A percentile compares a stretch with the other conserved stretches of the same genome.
These are phyloP conservation scores for Amanita subjunquillea DNA, from an alignment of 768 basidiomycete genomes.

Conservation along the genomic window DNA sequence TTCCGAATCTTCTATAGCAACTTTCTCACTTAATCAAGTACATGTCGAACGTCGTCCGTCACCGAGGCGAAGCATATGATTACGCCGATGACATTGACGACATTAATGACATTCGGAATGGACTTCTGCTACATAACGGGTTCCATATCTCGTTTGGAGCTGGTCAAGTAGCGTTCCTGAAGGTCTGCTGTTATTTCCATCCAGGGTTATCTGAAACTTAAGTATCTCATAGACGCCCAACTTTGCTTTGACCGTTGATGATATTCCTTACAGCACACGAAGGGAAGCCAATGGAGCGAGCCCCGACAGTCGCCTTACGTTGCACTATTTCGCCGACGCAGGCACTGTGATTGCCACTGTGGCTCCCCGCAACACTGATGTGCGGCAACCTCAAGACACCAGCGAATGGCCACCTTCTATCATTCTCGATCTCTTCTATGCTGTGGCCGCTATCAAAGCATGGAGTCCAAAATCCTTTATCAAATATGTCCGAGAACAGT, in stretches of 20 bases:
- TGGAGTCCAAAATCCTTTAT: too few relatives aligned
- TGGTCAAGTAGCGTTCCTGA: slow-evolving; percentile 8
- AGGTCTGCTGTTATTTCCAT: slow-evolving; percentile 6
- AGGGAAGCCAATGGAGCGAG: not conserved
- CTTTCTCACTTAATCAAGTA: too few relatives aligned
- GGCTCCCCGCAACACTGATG: slow-evolving; percentile 3
- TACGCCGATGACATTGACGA: not conserved
- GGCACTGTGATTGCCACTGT: not conserved
- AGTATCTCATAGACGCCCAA: slow-evolving; percentile 7
- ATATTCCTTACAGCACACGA: slow-evolving; percentile 1
- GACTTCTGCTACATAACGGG: slow-evolving; percentile 3
- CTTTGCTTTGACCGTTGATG: not conserved
- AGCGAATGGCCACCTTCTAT: slow-evolving; percentile 5
- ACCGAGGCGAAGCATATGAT: too few relatives aligned
- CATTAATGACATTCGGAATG: slow-evolving; percentile 9
- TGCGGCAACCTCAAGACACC: slow-evolving; percentile 5
- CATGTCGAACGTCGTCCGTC: too few relatives aligned
- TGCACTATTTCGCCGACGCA: not conserved
- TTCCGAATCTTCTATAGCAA: not conserved
- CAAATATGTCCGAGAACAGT: too few relatives aligned
- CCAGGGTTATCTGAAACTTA: not conserved
- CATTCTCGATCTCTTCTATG: not conserved
- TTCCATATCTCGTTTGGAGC: slow-evolving; percentile 8
- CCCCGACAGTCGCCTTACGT: too few relatives aligned
- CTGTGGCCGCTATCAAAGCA: too few relatives aligned